A percentile compares a stretch with the other conserved stretches of the same genome.
Evolutionary conservation across 2,329 filamentous ascomycete species (phyloP).

Genomic region (Diaporthe humulicola): DNA sequence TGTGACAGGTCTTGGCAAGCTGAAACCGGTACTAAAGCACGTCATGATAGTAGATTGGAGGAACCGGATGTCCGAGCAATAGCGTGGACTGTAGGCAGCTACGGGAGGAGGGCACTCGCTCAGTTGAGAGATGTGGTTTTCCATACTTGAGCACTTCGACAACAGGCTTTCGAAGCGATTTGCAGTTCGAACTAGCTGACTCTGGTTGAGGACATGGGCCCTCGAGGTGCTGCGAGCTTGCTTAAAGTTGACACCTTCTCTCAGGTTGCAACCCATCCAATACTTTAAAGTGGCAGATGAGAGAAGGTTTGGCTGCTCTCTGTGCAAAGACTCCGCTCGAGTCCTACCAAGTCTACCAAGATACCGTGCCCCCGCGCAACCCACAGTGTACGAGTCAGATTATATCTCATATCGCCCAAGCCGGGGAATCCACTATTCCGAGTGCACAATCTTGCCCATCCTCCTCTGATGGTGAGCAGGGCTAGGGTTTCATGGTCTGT

Average conservation of each 20-base stretch:
- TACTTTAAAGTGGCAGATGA: slow-evolving; percentile 1
- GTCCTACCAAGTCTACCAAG: background rate
- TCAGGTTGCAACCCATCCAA: background rate
- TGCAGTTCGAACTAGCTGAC: background rate
- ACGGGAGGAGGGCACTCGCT: background rate
- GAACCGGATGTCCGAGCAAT: slow-evolving; percentile 27
- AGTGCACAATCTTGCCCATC: background rate
- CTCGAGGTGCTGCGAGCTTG: background rate
- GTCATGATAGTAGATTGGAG: slow-evolving; percentile 17
- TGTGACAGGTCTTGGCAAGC: slow-evolving; percentile 30
- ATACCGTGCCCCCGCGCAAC: background rate
- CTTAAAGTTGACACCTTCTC: slow-evolving; percentile 9
- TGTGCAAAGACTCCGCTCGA: background rate
- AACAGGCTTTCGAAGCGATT: background rate
- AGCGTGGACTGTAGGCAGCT: background rate
- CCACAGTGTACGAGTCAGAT: slow-evolving; percentile 4
- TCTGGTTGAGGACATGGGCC: background rate
- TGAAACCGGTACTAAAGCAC: slow-evolving; percentile 18
- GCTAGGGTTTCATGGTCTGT: slow-evolving; percentile 28
- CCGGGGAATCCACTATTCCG: slow-evolving; percentile 1
- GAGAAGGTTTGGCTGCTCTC: slow-evolving; percentile 3
- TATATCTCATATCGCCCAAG: background rate
- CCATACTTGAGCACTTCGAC: background rate
- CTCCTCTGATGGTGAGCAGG: background rate
- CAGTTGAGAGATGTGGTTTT: background rate